A percentile compares a stretch with the other conserved stretches of the same genome.
These are phyloP conservation scores for Neonectria hederae DNA, from an alignment of 2,329 filamentous ascomycete species.

Conservation along the genomic window DNA sequence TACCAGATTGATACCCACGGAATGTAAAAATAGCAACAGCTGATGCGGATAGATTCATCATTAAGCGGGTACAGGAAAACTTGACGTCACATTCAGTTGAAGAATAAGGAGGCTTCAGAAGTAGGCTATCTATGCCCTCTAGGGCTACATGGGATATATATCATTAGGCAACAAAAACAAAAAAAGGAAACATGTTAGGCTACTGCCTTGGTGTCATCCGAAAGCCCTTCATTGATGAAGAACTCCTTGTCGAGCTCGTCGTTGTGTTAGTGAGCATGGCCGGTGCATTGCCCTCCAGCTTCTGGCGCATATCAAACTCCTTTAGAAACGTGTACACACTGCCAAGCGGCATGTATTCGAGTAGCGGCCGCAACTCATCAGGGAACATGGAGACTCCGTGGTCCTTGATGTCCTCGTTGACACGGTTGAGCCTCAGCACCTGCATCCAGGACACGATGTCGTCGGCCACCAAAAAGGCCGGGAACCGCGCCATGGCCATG, in stretches of 20 bases:
- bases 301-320: slow-evolving; percentile 36
- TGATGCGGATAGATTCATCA: too few species aligned
- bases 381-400: slow-evolving; percentile 37
- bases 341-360: slow-evolving; percentile 36
- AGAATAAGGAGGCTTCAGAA: too few species aligned
- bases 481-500: slow-evolving; percentile 35
- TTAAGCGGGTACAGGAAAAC: too few species aligned
- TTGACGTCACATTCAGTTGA: too few species aligned
- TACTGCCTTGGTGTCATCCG: neutral
- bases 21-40: too few species aligned
- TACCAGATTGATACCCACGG: too few species aligned
- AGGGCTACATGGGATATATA: too few species aligned
- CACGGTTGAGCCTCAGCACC: slow-evolving; percentile 36
- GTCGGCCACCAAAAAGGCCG: slow-evolving; percentile 34
- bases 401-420: slow-evolving; percentile 38
- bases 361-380: slow-evolving; percentile 26
- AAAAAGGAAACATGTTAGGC: too few species aligned
- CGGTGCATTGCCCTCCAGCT: slow-evolving; percentile 14
- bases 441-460: slow-evolving; percentile 41
- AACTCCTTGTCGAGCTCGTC: slow-evolving; percentile 33
- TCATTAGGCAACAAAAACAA: too few species aligned
- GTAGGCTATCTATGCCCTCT: too few species aligned
- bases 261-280: slow-evolving; percentile 20
- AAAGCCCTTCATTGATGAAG: slow-evolving; percentile 29
- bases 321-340: slow-evolving; percentile 38